Conservation (phyloP, 106 monocot genomes). For the Posidonia australis region DNA sequence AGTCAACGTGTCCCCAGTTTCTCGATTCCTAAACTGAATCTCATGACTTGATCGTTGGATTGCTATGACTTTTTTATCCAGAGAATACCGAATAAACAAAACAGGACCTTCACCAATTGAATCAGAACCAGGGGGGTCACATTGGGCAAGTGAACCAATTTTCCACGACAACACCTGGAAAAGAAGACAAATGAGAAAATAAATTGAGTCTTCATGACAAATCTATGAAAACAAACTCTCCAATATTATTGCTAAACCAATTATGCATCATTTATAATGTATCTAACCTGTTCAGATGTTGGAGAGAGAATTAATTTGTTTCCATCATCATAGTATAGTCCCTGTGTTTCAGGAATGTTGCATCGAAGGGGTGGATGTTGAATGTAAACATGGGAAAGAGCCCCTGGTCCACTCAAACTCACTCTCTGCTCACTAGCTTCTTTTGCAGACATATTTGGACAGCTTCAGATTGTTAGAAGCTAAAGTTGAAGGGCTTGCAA, state of each 20-base stretch:
- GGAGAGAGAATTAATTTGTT: conserved; percentile 89
- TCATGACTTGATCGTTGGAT: conserved; percentile 79
- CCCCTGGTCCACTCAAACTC: conserved; percentile 45
- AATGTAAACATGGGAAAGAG: conserved; percentile 90
- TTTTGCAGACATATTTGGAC: conserved; percentile 6
- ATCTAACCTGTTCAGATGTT: conserved; percentile 79
- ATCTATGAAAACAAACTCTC: neutral
- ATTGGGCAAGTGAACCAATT: conserved; percentile 31
- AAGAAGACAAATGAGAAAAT: conserved; percentile 3
- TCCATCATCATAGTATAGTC: conserved; percentile 93
- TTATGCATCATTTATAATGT: neutral
- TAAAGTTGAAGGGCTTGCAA: neutral
- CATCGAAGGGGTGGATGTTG: conserved; percentile 84
- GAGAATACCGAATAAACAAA: conserved; percentile 68
- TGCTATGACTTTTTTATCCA: conserved; percentile 77
- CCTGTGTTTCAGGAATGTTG: conserved; percentile 79
- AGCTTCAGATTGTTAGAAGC: neutral
- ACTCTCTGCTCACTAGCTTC: conserved; percentile 7
- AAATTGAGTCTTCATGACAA: neutral
- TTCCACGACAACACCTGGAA: conserved; percentile 94
- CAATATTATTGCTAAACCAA: too few relatives aligned
- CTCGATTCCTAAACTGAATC: conserved; percentile 79
- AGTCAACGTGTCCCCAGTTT: conserved; percentile 54
- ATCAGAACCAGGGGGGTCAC: conserved; percentile 80
- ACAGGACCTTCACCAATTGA: conserved; percentile 67